phyloP scores from a whole-genome alignment of 441 rosid species.

The Geranium incanum region DNA sequence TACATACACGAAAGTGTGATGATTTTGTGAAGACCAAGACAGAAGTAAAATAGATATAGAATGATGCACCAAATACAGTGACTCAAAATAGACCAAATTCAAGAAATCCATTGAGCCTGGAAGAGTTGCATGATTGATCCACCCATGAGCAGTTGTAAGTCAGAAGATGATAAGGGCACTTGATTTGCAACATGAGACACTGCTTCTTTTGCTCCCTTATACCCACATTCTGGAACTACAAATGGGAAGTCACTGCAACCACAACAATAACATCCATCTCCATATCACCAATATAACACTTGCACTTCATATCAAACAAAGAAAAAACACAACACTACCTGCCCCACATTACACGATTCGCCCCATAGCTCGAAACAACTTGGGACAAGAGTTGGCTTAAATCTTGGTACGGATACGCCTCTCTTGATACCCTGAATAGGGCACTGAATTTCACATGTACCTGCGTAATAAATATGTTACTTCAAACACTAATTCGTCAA shows the following conservation, averaged over 20 bases:
- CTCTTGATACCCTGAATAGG: constrained; percentile 70
- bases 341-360: constrained; percentile 89
- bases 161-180: constrained; percentile 47
- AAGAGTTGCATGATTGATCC: constrained; percentile 61
- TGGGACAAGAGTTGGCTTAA: constrained; percentile 48
- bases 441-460: constrained; percentile 82
- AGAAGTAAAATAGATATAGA: too few species aligned
- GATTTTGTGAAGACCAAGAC: neutral
- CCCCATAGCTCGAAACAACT: constrained; percentile 55
- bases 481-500: too few species aligned
- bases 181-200: constrained; percentile 36
- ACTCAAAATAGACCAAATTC: neutral
- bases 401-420: constrained; percentile 56
- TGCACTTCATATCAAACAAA: too few species aligned
- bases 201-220: constrained; percentile 64
- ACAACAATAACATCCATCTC: too few species aligned
- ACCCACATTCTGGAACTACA: constrained; percentile 76
- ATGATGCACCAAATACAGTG: too few species aligned
- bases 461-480: constrained; percentile 28
- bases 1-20: too few species aligned
- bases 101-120: constrained; percentile 48
- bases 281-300: too few species aligned
- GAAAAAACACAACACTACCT: constrained; percentile 32
- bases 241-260: constrained; percentile 75
- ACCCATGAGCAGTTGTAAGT: constrained; percentile 65